A percentile compares a stretch with the other conserved stretches of the same genome.
phyloP scores from a whole-genome alignment of 2,329 filamentous ascomycete genomes.

The Fusarium newnesense region DNA sequence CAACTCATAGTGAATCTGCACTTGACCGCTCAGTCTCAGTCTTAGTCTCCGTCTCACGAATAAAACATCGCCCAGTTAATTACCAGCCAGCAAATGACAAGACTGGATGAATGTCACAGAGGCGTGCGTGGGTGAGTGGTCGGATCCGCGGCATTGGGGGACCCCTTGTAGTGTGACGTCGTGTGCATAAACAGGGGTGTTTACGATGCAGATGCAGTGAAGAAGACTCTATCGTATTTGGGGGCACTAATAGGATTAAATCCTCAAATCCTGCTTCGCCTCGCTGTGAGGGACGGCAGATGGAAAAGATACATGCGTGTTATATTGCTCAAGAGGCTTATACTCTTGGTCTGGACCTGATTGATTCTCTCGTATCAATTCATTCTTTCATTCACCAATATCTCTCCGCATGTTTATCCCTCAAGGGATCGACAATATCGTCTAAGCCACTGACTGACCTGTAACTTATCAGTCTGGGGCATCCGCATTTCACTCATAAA shows the following conservation, averaged over 20 bases:
- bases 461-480: not conserved
- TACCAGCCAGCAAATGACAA: constrained; percentile 12
- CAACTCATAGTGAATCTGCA: constrained; percentile 12
- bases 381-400: not conserved
- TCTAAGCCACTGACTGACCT: constrained; percentile 10
- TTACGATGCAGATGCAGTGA: not conserved
- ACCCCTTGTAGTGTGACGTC: constrained; percentile 6
- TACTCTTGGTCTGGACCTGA: not conserved
- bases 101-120: not conserved
- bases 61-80: not conserved
- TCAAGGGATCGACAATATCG: constrained; percentile 6
- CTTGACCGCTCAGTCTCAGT: constrained; percentile 1
- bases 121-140: not conserved
- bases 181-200: not conserved
- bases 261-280: constrained; percentile 2
- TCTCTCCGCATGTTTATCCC: constrained; percentile 2
- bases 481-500: constrained; percentile 9
- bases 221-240: not conserved
- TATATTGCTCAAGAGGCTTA: not conserved
- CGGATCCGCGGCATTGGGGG: constrained; percentile 22
- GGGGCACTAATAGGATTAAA: not conserved
- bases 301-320: not conserved
- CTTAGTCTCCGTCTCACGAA: not conserved
- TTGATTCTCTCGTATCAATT: not conserved
- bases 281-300: not conserved